phyloP scores from a whole-genome alignment of 805 yeast species.

The Candida silvicultrix region DNA sequence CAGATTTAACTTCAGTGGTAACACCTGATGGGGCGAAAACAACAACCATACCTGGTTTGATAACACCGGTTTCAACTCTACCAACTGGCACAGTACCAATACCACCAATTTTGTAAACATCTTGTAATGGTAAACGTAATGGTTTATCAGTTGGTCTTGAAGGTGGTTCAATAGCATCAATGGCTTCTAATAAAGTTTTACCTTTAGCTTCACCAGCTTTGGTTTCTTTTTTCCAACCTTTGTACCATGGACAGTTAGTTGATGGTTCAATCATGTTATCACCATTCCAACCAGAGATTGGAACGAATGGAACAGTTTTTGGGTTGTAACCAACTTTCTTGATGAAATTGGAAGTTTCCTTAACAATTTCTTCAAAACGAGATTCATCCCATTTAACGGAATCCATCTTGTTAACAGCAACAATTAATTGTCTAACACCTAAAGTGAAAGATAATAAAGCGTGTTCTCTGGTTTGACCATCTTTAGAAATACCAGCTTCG shows the following conservation, averaged over 20 bases:
- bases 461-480: constrained; percentile 94
- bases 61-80: constrained; percentile 90
- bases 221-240: constrained; percentile 41
- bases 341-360: constrained; percentile 78
- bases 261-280: constrained; percentile 88
- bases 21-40: constrained; percentile 90
- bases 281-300: constrained; percentile 93
- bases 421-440: constrained; percentile 84
- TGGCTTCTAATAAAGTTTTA: constrained; percentile 85
- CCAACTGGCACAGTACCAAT: constrained; percentile 94
- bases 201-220: constrained; percentile 70
- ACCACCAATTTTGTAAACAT: constrained; percentile 94
- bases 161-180: constrained; percentile 83
- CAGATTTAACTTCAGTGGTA: constrained; percentile 89
- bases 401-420: constrained; percentile 93
- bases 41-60: constrained; percentile 89
- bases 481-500: constrained; percentile 95
- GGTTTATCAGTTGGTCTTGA: constrained; percentile 84
- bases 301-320: constrained; percentile 84
- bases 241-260: constrained; percentile 45
- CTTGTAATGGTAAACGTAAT: constrained; percentile 87
- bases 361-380: constrained; percentile 72
- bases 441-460: constrained; percentile 87
- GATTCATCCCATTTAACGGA: constrained; percentile 81
- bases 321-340: constrained; percentile 89